Base-by-base conservation (phyloP, 2,329 filamentous ascomycete genomes). In the Curvularia sp. region DNA sequence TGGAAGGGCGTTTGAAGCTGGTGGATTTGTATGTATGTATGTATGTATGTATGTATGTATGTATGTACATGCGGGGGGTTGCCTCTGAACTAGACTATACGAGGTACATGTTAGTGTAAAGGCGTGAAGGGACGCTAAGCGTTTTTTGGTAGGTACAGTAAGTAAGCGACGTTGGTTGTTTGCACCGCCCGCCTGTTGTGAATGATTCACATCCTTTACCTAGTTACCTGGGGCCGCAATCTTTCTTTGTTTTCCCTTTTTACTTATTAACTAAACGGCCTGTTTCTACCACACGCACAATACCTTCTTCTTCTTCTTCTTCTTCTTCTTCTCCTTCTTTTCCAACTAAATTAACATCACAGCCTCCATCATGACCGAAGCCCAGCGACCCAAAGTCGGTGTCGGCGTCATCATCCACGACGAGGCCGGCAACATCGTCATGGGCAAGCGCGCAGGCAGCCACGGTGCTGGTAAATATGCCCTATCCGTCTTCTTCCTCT, bases 391-490 rank as follows among this genome's bases (percentile, higher is more conserved):
- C 2, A 74, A 74, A 59, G 74, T 85, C 34, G 83, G 83, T 43
- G 79, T 85, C 10, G 83, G 75, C 21, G 81, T 81, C 49, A 80
- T 84, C 60, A 74, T 83, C 60, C 66, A 80, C 53, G 77, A 80
- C 55, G 46, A 61, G 1, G 69, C 75, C 5, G 78, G 78, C 12
- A 74, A 79, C 53, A 80, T 84, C 52, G 62, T 84, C 32, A 72
- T 84, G 55, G 83, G 83, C 46, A 74, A 78, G 60, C 74, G 83
- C 28, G 78, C 79, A 55, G 80, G 80, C 27, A 80, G 78, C 45
- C 79, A 80, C 55, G 82, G 82, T 27, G 75, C 79, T 5, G 80
- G 80, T 81, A 71, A 21, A 62, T 34, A 6, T 61, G n/a, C 21
- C 21, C 36, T 13, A 23, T n/a, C 27, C 18, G 2, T 23, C 5